Evolutionary conservation across 192 early-diverging fungal genomes (phyloP).

Genomic region (Coemansia umbellata): DNA sequence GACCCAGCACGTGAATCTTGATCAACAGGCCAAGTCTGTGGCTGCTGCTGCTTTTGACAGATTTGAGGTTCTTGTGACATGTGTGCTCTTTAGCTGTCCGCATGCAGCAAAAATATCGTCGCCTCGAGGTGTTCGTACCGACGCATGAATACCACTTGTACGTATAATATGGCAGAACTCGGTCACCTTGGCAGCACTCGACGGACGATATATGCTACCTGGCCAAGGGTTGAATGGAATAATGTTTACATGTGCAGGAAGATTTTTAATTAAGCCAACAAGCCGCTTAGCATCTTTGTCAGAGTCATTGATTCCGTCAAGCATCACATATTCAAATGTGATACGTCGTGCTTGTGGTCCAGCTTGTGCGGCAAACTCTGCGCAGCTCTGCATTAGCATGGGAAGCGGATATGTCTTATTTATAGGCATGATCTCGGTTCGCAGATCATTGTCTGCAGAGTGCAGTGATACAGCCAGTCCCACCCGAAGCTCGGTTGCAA

Average conservation of each 20-base stretch:
- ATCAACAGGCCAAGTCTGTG: not conserved
- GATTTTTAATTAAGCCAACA: constrained; percentile 55
- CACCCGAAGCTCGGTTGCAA: constrained; percentile 66
- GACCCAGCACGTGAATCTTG: not conserved
- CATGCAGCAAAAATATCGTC: constrained; percentile 82
- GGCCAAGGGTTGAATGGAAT: constrained; percentile 90
- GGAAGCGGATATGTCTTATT: constrained; percentile 79
- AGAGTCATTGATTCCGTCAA: constrained; percentile 80
- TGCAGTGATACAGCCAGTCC: constrained; percentile 81
- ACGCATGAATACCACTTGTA: constrained; percentile 53
- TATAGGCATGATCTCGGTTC: constrained; percentile 78
- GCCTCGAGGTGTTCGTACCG: constrained; percentile 61
- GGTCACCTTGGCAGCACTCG: constrained; percentile 53
- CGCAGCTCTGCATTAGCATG: constrained; percentile 66
- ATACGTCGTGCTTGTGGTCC: constrained; percentile 62
- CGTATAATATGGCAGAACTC: constrained; percentile 55
- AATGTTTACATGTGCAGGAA: constrained; percentile 74
- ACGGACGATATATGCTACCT: constrained; percentile 64
- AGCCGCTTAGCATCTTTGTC: constrained; percentile 64
- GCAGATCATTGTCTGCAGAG: constrained; percentile 71
- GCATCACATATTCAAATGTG: constrained; percentile 92
- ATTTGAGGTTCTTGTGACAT: not conserved
- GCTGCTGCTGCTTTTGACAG: not conserved
- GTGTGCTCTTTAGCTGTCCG: constrained; percentile 57
- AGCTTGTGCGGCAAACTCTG: constrained; percentile 55